Percentiles rank a stretch among this genome's conserved stretches.
phyloP scores from a whole-genome alignment of 305 asterid species.

The Fraxinus greggii region DNA sequence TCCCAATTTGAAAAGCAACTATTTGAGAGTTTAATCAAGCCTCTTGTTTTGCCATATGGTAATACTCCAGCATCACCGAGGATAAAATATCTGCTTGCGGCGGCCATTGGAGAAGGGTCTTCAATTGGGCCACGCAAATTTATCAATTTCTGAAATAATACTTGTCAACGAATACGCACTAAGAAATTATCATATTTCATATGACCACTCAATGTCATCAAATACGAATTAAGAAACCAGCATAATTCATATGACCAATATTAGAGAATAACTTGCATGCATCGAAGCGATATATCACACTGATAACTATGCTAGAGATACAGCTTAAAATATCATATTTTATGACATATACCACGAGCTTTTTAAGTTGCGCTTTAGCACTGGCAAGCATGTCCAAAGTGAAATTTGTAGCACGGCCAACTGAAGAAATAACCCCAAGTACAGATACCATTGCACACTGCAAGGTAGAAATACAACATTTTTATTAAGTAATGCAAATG shows the following conservation, averaged over 20 bases:
- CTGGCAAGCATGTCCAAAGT: constrained; percentile 63
- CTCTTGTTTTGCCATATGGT: constrained; percentile 65
- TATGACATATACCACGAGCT: constrained; percentile 54
- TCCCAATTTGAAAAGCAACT: constrained; percentile 67
- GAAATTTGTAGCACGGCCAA: constrained; percentile 44
- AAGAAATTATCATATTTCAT: constrained; percentile 14
- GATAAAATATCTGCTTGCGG: constrained; percentile 57
- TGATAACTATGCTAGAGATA: constrained; percentile 2
- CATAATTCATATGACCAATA: constrained; percentile 19
- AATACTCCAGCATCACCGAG: constrained; percentile 65
- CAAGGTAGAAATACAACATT: constrained; percentile 11
- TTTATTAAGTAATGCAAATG: neutral
- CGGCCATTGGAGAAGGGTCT: constrained; percentile 79
- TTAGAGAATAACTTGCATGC: constrained; percentile 18
- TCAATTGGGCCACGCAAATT: constrained; percentile 63
- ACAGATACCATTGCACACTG: constrained; percentile 69
- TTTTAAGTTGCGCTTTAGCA: constrained; percentile 72
- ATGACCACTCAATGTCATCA: constrained; percentile 21
- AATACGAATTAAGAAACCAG: constrained; percentile 25
- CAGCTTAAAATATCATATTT: constrained; percentile 5
- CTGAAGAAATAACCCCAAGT: constrained; percentile 59
- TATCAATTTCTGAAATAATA: constrained; percentile 56
- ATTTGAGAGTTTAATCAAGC: constrained; percentile 66
- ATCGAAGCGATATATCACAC: neutral
- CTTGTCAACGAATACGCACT: constrained; percentile 35